These are phyloP conservation scores for Nosema muscidifuracis DNA, from an alignment of 371 early-diverging fungal genomes.

Conservation along the genomic window DNA sequence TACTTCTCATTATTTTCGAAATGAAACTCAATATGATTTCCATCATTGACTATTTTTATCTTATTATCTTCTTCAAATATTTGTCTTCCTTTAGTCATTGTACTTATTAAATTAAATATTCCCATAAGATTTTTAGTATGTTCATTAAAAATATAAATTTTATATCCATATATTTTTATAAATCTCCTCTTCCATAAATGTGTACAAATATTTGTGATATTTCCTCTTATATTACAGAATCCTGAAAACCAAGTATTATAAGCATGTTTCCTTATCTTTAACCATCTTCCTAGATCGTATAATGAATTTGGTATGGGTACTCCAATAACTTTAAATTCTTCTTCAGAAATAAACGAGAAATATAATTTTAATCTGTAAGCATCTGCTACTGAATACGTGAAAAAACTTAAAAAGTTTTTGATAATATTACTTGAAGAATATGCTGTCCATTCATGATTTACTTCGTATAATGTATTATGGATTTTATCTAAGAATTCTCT, in stretches of 20 bases:
- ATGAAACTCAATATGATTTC: conserved; percentile 26
- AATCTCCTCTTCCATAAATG: conserved; percentile 55
- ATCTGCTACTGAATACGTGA: conserved; percentile 2
- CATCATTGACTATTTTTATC: conserved; percentile 12
- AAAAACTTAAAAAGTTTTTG: conserved; percentile 10
- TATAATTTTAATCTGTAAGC: conserved; percentile 14
- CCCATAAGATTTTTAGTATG: conserved; percentile 34
- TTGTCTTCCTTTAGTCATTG: not conserved
- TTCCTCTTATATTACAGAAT: conserved; percentile 51
- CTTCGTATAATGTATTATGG: conserved; percentile 44
- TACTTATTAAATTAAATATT: conserved; percentile 32
- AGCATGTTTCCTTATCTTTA: conserved; percentile 40
- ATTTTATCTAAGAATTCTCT: conserved; percentile 4
- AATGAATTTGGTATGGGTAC: conserved; percentile 23
- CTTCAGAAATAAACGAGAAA: conserved; percentile 42
- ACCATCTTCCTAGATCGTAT: conserved; percentile 37
- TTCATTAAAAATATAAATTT: conserved; percentile 50
- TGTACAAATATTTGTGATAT: conserved; percentile 9
- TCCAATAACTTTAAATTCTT: conserved; percentile 39
- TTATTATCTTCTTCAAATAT: conserved; percentile 25
- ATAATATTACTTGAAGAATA: conserved; percentile 16
- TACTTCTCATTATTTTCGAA: conserved; percentile 45
- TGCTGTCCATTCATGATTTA: conserved; percentile 18
- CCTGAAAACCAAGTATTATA: conserved; percentile 51
- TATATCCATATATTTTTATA: conserved; percentile 54